Evolutionary conservation across 2,329 filamentous ascomycete genomes (phyloP).

Genomic region (Alternaria postmessia): DNA sequence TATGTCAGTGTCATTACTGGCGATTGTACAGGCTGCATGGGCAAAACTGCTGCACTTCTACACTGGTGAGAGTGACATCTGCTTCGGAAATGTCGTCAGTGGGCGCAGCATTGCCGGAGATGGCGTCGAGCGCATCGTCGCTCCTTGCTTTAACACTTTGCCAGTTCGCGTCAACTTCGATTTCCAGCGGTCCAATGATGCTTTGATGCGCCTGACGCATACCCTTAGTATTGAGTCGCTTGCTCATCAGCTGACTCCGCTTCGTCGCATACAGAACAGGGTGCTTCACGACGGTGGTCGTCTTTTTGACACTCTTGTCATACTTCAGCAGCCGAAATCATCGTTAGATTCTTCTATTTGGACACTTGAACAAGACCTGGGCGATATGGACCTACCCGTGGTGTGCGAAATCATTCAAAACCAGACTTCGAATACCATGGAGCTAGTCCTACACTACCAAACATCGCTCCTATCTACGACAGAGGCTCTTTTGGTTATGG

Average conservation of each 20-base stretch:
- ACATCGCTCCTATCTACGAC: constrained; percentile 35
- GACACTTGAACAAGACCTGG: constrained; percentile 60
- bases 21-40: constrained; percentile 78
- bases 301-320: constrained; percentile 81
- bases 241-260: constrained; percentile 75
- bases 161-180: constrained; percentile 70
- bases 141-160: constrained; percentile 91
- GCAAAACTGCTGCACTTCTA: constrained; percentile 67
- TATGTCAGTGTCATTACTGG: constrained; percentile 60
- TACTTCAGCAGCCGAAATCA: constrained; percentile 72
- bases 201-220: constrained; percentile 69
- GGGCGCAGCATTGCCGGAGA: constrained; percentile 74
- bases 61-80: constrained; percentile 70
- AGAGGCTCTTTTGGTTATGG: constrained; percentile 38
- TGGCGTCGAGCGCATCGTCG: constrained; percentile 75
- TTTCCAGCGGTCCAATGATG: constrained; percentile 58
- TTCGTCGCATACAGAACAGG: constrained; percentile 73
- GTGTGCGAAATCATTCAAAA: constrained; percentile 77
- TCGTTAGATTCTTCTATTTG: constrained; percentile 60
- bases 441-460: constrained; percentile 68
- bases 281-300: constrained; percentile 56
- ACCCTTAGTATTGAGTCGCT: constrained; percentile 68
- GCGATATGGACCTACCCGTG: constrained; percentile 77
- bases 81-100: constrained; percentile 87
- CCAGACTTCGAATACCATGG: constrained; percentile 60